These are phyloP conservation scores for Emergomyces africanus DNA, from an alignment of 2,329 filamentous ascomycete genomes.

Conservation along the genomic window DNA sequence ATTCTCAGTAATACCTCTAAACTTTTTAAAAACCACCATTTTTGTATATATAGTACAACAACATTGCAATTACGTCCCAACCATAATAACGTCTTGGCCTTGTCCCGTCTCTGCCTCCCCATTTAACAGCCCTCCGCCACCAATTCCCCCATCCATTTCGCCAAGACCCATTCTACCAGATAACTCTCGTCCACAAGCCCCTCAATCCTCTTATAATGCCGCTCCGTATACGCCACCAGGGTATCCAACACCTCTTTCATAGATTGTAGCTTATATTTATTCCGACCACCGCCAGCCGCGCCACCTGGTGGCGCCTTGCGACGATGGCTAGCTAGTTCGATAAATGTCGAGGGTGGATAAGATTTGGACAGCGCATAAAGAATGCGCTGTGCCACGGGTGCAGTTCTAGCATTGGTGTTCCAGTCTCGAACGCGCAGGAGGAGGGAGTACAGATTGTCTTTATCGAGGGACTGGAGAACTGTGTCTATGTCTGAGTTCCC, in stretches of 20 bases:
- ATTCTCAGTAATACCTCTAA: not conserved
- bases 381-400: constrained; percentile 73
- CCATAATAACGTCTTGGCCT: constrained; percentile 29
- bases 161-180: constrained; percentile 84
- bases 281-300: constrained; percentile 19
- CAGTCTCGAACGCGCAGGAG: constrained; percentile 79
- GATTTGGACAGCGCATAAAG: constrained; percentile 66
- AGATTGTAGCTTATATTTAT: constrained; percentile 27
- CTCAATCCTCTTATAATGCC: constrained; percentile 81
- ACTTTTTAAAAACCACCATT: constrained; percentile 2
- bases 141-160: constrained; percentile 66
- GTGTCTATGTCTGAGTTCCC: constrained; percentile 56
- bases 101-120: constrained; percentile 12
- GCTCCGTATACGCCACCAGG: constrained; percentile 80
- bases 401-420: constrained; percentile 90
- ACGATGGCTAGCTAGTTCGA: constrained; percentile 44
- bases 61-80: constrained; percentile 17
- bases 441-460: constrained; percentile 75
- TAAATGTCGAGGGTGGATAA: constrained; percentile 67
- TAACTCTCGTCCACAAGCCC: constrained; percentile 91
- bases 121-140: constrained; percentile 7
- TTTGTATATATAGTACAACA: not conserved
- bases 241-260: constrained; percentile 76
- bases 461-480: constrained; percentile 63
- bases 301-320: constrained; percentile 8